Percentiles rank a stretch among this genome's conserved stretches.
These are phyloP conservation scores for Mycena venus DNA, from an alignment of 768 basidiomycete genomes.

Conservation along the genomic window DNA sequence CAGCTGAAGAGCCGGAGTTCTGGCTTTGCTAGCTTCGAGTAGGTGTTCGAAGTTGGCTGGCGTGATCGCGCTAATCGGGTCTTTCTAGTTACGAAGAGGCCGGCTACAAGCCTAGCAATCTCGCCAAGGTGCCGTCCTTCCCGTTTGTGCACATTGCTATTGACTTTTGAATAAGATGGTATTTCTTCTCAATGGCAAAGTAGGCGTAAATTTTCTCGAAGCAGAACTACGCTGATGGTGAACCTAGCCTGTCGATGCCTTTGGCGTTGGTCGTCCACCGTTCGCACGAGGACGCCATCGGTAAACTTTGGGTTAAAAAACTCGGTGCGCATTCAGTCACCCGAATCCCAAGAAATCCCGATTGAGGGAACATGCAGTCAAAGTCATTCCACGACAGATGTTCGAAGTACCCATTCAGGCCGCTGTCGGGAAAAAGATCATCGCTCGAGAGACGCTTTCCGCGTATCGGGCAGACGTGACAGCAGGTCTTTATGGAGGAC, in stretches of 20 bases:
- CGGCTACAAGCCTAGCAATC: slow-evolving; percentile 85
- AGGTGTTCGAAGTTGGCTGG: slow-evolving; percentile 41
- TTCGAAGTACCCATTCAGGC: slow-evolving; percentile 98
- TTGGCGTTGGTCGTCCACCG: slow-evolving; percentile 92
- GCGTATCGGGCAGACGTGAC: slow-evolving; percentile 94
- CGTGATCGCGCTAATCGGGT: neutral
- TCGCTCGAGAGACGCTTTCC: slow-evolving; percentile 90
- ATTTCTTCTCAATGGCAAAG: slow-evolving; percentile 80
- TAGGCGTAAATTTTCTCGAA: neutral
- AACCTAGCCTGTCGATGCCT: slow-evolving; percentile 90
- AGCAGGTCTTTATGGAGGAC: slow-evolving; percentile 92
- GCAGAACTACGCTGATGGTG: neutral
- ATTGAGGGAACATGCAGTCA: slow-evolving; percentile 62
- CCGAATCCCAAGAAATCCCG: neutral
- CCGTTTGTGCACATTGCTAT: too few relatives aligned
- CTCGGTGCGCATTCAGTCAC: slow-evolving; percentile 71
- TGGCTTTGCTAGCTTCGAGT: slow-evolving; percentile 95
- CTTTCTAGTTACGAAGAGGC: slow-evolving; percentile 89
- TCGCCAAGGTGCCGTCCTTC: slow-evolving; percentile 77
- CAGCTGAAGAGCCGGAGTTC: slow-evolving; percentile 93
- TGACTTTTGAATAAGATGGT: too few relatives aligned
- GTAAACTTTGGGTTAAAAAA: slow-evolving; percentile 90
- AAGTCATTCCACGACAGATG: slow-evolving; percentile 91
- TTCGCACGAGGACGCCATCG: slow-evolving; percentile 80
- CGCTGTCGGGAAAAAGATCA: slow-evolving; percentile 85